Evolutionary conservation across 805 yeast genomes (phyloP), one percentile per base, ranked within the genome.

Genomic region (Maudiozyma turicensis): DNA sequence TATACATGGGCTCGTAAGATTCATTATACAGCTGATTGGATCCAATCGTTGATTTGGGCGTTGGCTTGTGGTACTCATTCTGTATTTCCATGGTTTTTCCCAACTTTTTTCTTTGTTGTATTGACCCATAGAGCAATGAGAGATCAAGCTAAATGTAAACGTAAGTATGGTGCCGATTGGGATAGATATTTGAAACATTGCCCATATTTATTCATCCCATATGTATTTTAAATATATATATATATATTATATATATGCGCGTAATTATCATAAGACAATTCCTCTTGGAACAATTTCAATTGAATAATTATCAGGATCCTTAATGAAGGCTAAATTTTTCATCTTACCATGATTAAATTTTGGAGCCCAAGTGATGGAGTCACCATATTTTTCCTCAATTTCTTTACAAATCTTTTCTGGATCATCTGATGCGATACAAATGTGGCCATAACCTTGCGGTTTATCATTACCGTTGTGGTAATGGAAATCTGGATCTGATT

Each of bases 81-180:
- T 3, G 85, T 90, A 44, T 80, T 91, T 73, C 96, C 96, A 40
- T 91, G 95, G 91, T 91, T 91, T 70, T 90, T 84, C 80, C 97
- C 98, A 4, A 72, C 74, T 26, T 91, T 91, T 72, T 93, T 88
- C 80, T 78, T 88, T 53, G 69, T 82, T 58, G 96, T 89, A 53
- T 78, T 91, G 65, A 67, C 83, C 43, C 99, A 91, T 70, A 83
- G 99, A 70, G 88, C 95, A 41, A 66, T 73, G 56, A 83, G 99
- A 72, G 99, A 91, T 71, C 78, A 82, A 55, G 77, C 80, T 54
- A 88, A 91, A 67, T 87, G 96, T 69, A 77, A 74, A 57, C 74
- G 72, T 65, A 91, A 91, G 72, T 91, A 91, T 61, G 98, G 98
- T 40, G 84, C 79, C 43, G 98, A 91, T 70, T 91, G 97, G 96